Evolutionary conservation across 768 basidiomycete genomes (phyloP).

Genomic region (Xerocomellus dryophilus): DNA sequence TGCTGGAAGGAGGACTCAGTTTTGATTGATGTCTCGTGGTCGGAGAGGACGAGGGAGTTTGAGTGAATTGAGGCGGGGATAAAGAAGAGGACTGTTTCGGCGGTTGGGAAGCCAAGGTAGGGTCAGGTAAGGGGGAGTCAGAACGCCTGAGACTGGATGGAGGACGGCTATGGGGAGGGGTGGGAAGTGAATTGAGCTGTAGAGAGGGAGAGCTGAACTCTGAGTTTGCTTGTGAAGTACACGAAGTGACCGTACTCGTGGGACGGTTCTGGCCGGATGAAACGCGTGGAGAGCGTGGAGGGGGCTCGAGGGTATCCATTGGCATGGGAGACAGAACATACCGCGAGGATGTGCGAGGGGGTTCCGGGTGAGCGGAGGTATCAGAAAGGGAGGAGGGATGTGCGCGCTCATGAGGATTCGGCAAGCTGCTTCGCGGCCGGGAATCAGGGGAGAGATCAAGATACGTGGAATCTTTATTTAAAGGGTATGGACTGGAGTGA

Average conservation of each 20-base stretch:
- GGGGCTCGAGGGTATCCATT: slow-evolving; percentile 19
- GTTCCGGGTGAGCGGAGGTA: slow-evolving; percentile 21
- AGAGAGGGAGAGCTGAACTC: slow-evolving; percentile 16
- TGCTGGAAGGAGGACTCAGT: slow-evolving; percentile 43
- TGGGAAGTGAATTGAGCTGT: slow-evolving; percentile 21
- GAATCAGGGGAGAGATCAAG: slow-evolving; percentile 30
- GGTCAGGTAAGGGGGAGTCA: slow-evolving; percentile 27
- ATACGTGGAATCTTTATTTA: slow-evolving; percentile 26
- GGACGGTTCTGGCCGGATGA: slow-evolving; percentile 14
- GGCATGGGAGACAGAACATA: slow-evolving; percentile 14
- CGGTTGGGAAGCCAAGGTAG: slow-evolving; percentile 15
- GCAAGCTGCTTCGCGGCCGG: slow-evolving; percentile 18
- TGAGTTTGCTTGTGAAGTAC: slow-evolving; percentile 22
- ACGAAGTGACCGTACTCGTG: slow-evolving; percentile 30
- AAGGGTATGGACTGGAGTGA: slow-evolving; percentile 15
- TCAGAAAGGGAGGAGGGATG: slow-evolving; percentile 26
- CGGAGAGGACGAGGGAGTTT: slow-evolving; percentile 34
- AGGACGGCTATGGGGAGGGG: slow-evolving; percentile 30
- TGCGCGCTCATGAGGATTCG: slow-evolving; percentile 22
- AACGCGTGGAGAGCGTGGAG: slow-evolving; percentile 28
- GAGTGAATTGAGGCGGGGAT: slow-evolving; percentile 33
- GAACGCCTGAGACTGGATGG: slow-evolving; percentile 22
- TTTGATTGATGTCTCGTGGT: slow-evolving; percentile 28
- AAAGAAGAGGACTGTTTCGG: slow-evolving; percentile 21
- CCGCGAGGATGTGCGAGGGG: slow-evolving; percentile 20